These are phyloP conservation scores for Solanum clarkiae DNA, from an alignment of 257 asterid genomes.

Conservation along the genomic window DNA sequence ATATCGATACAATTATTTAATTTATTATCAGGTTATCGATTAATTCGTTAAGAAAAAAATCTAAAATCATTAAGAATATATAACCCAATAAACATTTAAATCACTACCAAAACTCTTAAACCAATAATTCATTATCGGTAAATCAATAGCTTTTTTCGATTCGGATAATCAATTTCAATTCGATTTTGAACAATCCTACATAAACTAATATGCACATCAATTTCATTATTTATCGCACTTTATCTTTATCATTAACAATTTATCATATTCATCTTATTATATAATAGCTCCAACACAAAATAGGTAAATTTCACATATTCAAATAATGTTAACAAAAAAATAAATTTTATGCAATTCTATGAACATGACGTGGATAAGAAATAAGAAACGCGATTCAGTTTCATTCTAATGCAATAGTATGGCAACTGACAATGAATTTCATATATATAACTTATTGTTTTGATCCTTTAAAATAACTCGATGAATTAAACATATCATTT, in stretches of 20 bases:
- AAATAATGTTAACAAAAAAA: not conserved
- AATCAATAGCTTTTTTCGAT: too few relatives aligned
- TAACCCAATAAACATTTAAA: too few relatives aligned
- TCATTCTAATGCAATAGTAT: not conserved
- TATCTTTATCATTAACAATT: not conserved
- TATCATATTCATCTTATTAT: not conserved
- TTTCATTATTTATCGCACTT: not conserved
- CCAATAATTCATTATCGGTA: too few relatives aligned
- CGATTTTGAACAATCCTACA: too few relatives aligned
- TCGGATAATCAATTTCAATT: too few relatives aligned
- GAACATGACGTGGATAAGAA: not conserved
- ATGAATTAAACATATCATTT: not conserved
- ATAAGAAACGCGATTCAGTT: not conserved
- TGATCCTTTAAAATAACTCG: not conserved
- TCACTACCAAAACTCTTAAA: too few relatives aligned
- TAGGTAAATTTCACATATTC: not conserved
- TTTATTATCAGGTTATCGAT: too few relatives aligned
- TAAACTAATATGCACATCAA: not conserved
- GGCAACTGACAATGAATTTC: fast-evolving
- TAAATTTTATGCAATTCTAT: not conserved
- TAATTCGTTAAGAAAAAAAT: too few relatives aligned
- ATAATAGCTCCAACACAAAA: not conserved
- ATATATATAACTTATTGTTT: not conserved
- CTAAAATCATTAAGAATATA: too few relatives aligned
- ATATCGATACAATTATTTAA: too few relatives aligned